These are phyloP conservation scores for Blastocladiella emersonii DNA, from an alignment of 371 early-diverging fungal species.

Conservation along the genomic window DNA sequence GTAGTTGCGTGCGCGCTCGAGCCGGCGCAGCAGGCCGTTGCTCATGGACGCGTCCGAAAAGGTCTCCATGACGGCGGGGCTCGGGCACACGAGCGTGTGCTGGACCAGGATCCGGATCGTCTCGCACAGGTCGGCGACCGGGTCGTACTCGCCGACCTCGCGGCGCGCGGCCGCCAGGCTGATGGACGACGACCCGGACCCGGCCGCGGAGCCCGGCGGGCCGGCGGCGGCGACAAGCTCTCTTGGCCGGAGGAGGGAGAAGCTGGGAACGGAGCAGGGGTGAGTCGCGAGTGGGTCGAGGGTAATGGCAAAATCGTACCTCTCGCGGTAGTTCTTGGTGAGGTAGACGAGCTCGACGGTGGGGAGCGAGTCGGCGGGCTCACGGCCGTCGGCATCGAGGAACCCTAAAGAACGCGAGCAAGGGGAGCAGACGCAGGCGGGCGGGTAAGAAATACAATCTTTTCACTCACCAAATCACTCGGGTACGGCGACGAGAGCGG, in stretches of 20 bases:
- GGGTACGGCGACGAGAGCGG: constrained; percentile 12
- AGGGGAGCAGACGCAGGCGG: too few relatives aligned
- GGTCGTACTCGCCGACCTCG: constrained; percentile 52
- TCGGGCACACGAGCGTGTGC: constrained; percentile 38
- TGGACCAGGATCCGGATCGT: constrained; percentile 51
- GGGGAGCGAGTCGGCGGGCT: not conserved
- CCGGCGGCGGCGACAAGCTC: constrained; percentile 9
- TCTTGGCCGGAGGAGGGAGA: not conserved
- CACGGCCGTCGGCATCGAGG: not conserved
- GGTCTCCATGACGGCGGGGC: constrained; percentile 17
- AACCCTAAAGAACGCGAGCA: not conserved
- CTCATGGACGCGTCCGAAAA: constrained; percentile 41
- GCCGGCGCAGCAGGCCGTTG: constrained; percentile 54
- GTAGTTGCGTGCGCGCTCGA: constrained; percentile 64
- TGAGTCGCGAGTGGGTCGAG: not conserved
- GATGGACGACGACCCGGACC: constrained; percentile 11
- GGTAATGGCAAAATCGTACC: too few relatives aligned
- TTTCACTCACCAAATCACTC: not conserved
- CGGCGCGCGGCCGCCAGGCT: constrained; percentile 10
- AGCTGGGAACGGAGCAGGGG: not conserved
- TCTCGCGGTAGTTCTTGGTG: constrained; percentile 11
- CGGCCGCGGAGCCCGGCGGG: constrained; percentile 14
- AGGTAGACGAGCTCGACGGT: constrained; percentile 16
- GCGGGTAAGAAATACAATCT: constrained; percentile 3
- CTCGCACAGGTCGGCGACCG: constrained; percentile 56